A percentile compares a stretch with the other conserved stretches of the same genome.
Conservation (phyloP, 1,139 yeast genomes). For the Eremothecium sinecaudum region DNA sequence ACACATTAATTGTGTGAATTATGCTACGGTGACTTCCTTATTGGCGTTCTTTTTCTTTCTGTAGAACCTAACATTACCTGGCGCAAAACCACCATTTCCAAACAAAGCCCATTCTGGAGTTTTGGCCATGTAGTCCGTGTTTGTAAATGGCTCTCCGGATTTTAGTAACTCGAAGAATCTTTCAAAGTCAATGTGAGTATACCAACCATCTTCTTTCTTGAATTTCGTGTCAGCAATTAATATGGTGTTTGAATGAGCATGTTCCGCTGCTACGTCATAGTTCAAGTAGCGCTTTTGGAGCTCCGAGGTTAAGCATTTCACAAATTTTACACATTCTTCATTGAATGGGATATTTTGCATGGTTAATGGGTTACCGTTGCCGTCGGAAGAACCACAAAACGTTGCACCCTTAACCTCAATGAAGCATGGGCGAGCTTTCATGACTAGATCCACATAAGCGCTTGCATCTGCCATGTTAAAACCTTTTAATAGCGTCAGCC, state of each 20-base stretch:
- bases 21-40: neutral
- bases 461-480: conserved; percentile 75
- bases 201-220: conserved; percentile 66
- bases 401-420: conserved; percentile 94
- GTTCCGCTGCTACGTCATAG: conserved; percentile 88
- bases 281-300: conserved; percentile 53
- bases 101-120: conserved; percentile 90
- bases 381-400: conserved; percentile 75
- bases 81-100: conserved; percentile 91
- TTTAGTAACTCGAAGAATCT: conserved; percentile 63
- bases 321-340: conserved; percentile 78
- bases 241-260: conserved; percentile 90
- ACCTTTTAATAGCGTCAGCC: conserved; percentile 85
- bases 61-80: conserved; percentile 63
- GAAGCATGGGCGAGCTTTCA: conserved; percentile 72
- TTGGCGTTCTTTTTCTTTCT: conserved; percentile 52
- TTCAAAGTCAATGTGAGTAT: conserved; percentile 79
- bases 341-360: conserved; percentile 95
- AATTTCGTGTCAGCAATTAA: conserved; percentile 71
- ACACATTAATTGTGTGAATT: neutral
- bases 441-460: conserved; percentile 87
- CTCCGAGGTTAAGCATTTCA: conserved; percentile 49
- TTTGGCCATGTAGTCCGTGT: conserved; percentile 68
- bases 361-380: conserved; percentile 80
- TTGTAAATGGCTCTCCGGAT: conserved; percentile 56